Evolutionary conservation across 306 rosid genomes (phyloP), one percentile per base, ranked within the genome.

Genomic region (Quercus gilva): DNA sequence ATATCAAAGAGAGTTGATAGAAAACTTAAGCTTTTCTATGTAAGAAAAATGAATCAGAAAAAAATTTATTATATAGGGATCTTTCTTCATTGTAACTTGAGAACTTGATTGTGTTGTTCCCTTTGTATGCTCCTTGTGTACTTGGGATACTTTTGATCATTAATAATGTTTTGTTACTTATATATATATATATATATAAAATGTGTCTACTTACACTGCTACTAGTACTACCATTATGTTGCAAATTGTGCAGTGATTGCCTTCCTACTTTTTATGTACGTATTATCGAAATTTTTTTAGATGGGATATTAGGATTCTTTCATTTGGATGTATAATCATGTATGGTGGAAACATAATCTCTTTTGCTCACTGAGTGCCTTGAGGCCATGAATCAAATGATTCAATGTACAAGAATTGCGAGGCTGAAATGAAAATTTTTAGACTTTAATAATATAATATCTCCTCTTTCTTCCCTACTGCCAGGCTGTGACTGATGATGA

Each of bases 401-500:
- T 2, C 25, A 18, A 35, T 19, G 5, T 9, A 21, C 35, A 74
- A 19, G n/a, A 28, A 18, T 12, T 20, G 28, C 4, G 25, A 63
- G 63, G n/a, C 20, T 53, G 63, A 33, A 25, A 71, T 45, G 37
- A 41, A 41, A 8, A 7, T 41, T 41, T 41, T 41, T 41, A 41
- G 11, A 41, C 45, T 41, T 57, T 60, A 49, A 21, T 57, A 57
- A 57, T 57, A 2, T 41, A 41, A 41, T 49, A 23, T 31, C 67
- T n/a, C 14, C 31, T 73, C 28, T 21, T 53, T 26, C 25, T 41
- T 14, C 8, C 58, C 18, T 55, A 10, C 77, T 77, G 49, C 74
- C 60, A 90, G 98, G 81, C 33, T 73, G 79, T 45, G 60, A 83
- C 84, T 49, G 83, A 58, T 21, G 86, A 82, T 0, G 92, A 74